Evolutionary conservation across 352 stramenopile genomes (phyloP).

Genomic region (Phytophthora ohioensis): DNA sequence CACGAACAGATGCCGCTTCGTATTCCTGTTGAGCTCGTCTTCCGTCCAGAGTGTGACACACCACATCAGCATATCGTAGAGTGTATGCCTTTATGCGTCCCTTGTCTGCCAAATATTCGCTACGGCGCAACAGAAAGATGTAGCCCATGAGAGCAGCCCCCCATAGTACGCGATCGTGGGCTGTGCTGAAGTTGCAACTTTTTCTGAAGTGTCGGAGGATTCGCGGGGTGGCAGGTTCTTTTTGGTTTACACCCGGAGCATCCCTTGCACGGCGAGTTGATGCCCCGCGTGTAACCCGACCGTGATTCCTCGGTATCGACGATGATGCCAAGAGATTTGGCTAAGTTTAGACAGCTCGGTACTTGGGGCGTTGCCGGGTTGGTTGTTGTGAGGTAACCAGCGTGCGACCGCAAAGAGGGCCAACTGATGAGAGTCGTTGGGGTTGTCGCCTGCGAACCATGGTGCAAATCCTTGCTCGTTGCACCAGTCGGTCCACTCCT

Average conservation of each 20-base stretch:
- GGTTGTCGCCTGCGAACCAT: no score
- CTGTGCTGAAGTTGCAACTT: slow-evolving; percentile 6
- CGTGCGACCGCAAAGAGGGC: no score
- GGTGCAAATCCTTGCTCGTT: no score
- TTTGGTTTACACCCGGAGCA: slow-evolving; percentile 11
- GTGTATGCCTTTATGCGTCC: slow-evolving; percentile 7
- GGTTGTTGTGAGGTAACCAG: neutral
- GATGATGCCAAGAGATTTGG: slow-evolving; percentile 29
- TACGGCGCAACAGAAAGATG: slow-evolving; percentile 20
- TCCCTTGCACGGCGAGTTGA: slow-evolving; percentile 22
- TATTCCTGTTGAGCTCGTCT: neutral
- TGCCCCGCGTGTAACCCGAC: slow-evolving; percentile 21
- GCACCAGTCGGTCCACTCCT: no score
- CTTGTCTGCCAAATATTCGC: slow-evolving; percentile 19
- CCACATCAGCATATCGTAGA: slow-evolving; percentile 2
- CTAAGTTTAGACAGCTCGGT: slow-evolving; percentile 14
- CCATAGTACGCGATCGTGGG: slow-evolving; percentile 27
- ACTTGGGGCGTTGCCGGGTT: neutral
- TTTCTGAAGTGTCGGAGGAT: neutral
- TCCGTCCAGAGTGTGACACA: neutral
- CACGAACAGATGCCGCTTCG: no score
- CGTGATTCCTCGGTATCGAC: slow-evolving; percentile 2
- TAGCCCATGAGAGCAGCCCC: slow-evolving; percentile 19
- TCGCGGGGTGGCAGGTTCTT: neutral
- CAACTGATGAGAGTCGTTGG: no score